These are phyloP conservation scores for Cyberlindnera maritima DNA, from an alignment of 805 yeast species.

Conservation along the genomic window DNA sequence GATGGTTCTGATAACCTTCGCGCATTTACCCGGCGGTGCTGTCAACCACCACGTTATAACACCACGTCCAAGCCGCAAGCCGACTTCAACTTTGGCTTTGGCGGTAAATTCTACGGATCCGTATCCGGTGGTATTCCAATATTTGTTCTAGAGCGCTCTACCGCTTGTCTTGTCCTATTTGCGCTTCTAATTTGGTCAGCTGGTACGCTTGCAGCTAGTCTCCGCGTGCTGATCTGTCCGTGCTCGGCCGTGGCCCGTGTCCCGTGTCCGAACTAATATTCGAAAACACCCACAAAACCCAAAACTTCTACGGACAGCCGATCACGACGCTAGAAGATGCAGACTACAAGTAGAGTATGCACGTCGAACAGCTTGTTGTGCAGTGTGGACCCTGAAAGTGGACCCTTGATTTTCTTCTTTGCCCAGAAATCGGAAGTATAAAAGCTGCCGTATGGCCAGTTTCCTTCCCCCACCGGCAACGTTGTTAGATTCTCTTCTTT, in stretches of 20 bases:
- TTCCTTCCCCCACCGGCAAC: too few relatives aligned
- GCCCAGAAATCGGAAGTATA: background rate
- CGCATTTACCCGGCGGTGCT: background rate
- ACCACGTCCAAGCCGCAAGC: too few relatives aligned
- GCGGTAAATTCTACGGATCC: too few relatives aligned
- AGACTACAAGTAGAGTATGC: background rate
- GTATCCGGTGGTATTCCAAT: too few relatives aligned
- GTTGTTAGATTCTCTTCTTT: background rate
- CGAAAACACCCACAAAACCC: background rate
- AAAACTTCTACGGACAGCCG: too few relatives aligned
- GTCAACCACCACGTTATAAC: too few relatives aligned
- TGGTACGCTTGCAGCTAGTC: too few relatives aligned
- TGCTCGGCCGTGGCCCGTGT: background rate
- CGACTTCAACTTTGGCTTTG: too few relatives aligned
- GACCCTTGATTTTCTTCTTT: background rate
- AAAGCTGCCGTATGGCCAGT: background rate
- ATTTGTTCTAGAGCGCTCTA: too few relatives aligned
- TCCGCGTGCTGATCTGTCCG: too few relatives aligned
- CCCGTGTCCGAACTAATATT: background rate
- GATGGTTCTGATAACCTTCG: background rate
- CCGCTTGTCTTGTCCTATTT: too few relatives aligned
- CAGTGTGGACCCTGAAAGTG: background rate
- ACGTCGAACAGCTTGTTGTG: background rate
- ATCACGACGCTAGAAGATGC: background rate
- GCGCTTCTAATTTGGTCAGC: too few relatives aligned